Evolutionary conservation across 257 asterid genomes (phyloP).

Genomic region (Craterostigma plantagineum): DNA sequence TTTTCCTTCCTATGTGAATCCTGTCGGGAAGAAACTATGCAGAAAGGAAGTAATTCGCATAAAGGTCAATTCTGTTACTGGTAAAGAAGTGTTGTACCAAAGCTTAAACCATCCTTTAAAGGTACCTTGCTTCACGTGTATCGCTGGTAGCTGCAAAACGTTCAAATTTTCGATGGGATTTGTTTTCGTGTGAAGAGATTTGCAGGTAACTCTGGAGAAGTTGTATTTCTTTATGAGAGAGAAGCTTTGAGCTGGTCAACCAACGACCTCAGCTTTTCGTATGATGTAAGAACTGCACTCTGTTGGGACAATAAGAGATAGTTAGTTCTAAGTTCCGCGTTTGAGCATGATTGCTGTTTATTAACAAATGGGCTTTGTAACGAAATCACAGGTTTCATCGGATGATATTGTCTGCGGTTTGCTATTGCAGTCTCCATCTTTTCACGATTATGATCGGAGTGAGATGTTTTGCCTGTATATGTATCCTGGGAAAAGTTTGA

Average conservation of each 20-base stretch:
- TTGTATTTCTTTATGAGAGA: conserved; percentile 42
- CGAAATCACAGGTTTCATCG: conserved; percentile 33
- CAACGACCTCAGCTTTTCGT: conserved; percentile 41
- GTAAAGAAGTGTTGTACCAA: conserved; percentile 39
- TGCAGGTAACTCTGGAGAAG: conserved; percentile 38
- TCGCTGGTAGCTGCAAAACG: background rate
- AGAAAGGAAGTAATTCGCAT: conserved; percentile 68
- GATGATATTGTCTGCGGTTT: conserved; percentile 38
- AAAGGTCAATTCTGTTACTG: conserved; percentile 50
- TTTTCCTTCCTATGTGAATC: conserved; percentile 73
- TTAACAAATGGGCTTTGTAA: no score
- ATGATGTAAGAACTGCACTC: conserved; percentile 24
- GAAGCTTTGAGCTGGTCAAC: conserved; percentile 79
- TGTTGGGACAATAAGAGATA: no score
- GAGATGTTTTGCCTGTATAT: conserved; percentile 66
- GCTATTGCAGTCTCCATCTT: conserved; percentile 51
- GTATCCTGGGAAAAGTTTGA: conserved; percentile 40
- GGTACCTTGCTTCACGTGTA: conserved; percentile 28
- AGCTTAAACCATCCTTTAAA: conserved; percentile 66
- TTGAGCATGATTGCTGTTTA: no score
- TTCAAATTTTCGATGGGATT: conserved; percentile 2
- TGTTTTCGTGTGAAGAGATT: conserved; percentile 24
- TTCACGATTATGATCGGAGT: conserved; percentile 48
- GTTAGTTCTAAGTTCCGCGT: background rate
- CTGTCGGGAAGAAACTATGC: conserved; percentile 67